Conservation (phyloP, 164 flowering plant species). For the Aristolochia contorta region DNA sequence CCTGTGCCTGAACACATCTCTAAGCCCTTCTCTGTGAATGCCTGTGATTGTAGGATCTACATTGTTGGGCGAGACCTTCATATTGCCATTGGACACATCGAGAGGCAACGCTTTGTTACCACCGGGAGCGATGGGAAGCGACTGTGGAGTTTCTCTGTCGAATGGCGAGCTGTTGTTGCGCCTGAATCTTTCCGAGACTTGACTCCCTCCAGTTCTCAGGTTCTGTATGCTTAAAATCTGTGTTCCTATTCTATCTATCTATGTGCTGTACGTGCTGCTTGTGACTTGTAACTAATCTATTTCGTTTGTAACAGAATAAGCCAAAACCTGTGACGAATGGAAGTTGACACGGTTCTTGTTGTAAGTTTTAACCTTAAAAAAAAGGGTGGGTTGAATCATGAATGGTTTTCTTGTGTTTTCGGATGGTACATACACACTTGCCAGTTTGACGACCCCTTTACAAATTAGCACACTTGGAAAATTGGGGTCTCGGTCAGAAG, state of each 20-base stretch:
- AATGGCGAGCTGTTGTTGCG: constrained; percentile 66
- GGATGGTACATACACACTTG: too few species aligned
- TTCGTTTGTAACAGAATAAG: background rate
- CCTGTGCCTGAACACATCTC: constrained; percentile 51
- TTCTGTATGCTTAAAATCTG: constrained; percentile 74
- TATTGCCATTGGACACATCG: constrained; percentile 67
- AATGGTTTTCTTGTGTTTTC: too few species aligned
- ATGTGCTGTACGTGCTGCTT: too few species aligned
- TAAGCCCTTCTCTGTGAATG: constrained; percentile 51
- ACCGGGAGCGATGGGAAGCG: constrained; percentile 5
- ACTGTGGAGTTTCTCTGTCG: constrained; percentile 40
- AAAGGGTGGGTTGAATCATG: too few species aligned
- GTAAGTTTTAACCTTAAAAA: too few species aligned
- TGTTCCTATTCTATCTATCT: too few species aligned
- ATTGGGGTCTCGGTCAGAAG: too few species aligned
- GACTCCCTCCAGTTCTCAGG: constrained; percentile 79
- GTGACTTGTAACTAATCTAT: too few species aligned
- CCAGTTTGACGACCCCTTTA: too few species aligned
- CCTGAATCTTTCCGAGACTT: constrained; percentile 47
- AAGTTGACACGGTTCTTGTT: too few species aligned
- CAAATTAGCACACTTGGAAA: too few species aligned
- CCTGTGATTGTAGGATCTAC: constrained; percentile 36
- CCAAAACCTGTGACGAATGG: too few species aligned
- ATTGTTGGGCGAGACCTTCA: constrained; percentile 69
- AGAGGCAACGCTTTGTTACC: constrained; percentile 8